Evolutionary conservation across 768 basidiomycete species (phyloP).

Genomic region (Termitomyces sp.): DNA sequence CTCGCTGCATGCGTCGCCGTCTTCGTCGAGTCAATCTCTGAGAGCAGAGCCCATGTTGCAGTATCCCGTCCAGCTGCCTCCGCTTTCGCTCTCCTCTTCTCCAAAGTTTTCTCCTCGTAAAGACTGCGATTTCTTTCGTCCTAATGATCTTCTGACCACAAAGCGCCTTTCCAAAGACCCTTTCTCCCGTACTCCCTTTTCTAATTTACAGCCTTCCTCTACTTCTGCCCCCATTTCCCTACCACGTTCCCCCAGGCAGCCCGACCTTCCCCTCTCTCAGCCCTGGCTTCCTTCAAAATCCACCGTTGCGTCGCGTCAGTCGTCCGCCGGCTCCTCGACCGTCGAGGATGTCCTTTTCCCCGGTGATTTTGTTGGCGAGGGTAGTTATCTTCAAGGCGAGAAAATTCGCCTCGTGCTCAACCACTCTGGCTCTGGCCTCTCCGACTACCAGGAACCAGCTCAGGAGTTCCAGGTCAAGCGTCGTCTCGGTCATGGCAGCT

Average conservation of each 20-base stretch:
- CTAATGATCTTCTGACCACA: conserved; percentile 38
- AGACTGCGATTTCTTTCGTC: conserved; percentile 35
- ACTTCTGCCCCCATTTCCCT: conserved; percentile 28
- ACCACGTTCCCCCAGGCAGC: conserved; percentile 29
- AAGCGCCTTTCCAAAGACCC: conserved; percentile 39
- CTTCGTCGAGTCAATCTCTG: conserved; percentile 36
- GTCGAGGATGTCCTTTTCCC: conserved; percentile 64
- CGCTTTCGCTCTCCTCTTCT: conserved; percentile 33
- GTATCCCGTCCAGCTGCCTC: conserved; percentile 43
- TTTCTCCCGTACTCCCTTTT: conserved; percentile 26
- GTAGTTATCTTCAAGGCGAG: conserved; percentile 64
- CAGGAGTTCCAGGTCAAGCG: conserved; percentile 81
- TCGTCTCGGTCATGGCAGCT: conserved; percentile 83
- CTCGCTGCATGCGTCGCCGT: conserved; percentile 23
- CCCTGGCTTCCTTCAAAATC: conserved; percentile 21
- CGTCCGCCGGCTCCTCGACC: conserved; percentile 34
- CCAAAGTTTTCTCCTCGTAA: conserved; percentile 28
- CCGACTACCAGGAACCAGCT: conserved; percentile 45
- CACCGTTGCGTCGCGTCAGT: conserved; percentile 28
- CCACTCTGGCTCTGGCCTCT: conserved; percentile 25
- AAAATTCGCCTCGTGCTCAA: conserved; percentile 53
- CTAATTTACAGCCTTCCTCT: conserved; percentile 20
- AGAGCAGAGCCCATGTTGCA: conserved; percentile 57
- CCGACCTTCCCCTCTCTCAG: conserved; percentile 22
- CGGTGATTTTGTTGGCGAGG: conserved; percentile 74